Percentiles rank a stretch among this genome's conserved stretches.
Evolutionary conservation across 371 early-diverging fungal genomes (phyloP).

Genomic region (Apophysomyces trapeziformis): DNA sequence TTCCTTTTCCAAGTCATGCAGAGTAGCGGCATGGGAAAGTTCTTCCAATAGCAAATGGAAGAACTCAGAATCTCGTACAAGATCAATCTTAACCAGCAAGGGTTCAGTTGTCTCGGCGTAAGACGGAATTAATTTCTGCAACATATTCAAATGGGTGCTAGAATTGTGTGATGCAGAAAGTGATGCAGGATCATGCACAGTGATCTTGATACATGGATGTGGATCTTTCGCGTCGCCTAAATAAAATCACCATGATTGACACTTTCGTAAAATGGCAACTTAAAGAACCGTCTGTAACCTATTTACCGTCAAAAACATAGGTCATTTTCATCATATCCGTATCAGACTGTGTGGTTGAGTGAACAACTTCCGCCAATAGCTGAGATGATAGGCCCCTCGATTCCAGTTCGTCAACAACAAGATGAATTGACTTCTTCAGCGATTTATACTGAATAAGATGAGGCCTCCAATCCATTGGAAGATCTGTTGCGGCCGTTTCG

Average conservation of each 20-base stretch:
- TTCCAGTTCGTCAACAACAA: constrained; percentile 71
- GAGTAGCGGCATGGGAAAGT: constrained; percentile 46
- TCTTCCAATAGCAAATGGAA: constrained; percentile 57
- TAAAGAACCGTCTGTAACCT: no score
- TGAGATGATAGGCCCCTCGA: constrained; percentile 40
- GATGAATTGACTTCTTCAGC: constrained; percentile 70
- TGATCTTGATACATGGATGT: constrained; percentile 43
- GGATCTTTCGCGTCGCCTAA: constrained; percentile 35
- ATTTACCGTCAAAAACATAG: constrained; percentile 51
- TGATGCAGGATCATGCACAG: constrained; percentile 28
- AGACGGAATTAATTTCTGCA: constrained; percentile 22
- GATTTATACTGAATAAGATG: constrained; percentile 72
- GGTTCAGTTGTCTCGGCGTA: constrained; percentile 21
- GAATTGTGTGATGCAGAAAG: neutral
- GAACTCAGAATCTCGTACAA: constrained; percentile 62
- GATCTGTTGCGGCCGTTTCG: constrained; percentile 59
- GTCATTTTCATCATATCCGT: constrained; percentile 35
- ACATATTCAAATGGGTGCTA: neutral
- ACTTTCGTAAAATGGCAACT: no score
- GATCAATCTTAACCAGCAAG: constrained; percentile 47
- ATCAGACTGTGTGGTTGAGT: constrained; percentile 12
- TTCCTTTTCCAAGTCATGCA: constrained; percentile 46
- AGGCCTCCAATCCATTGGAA: constrained; percentile 73
- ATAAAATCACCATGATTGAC: no score
- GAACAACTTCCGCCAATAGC: constrained; percentile 35